Evolutionary conservation across 768 basidiomycete species (phyloP).

Genomic region (Suillus clintonianus): DNA sequence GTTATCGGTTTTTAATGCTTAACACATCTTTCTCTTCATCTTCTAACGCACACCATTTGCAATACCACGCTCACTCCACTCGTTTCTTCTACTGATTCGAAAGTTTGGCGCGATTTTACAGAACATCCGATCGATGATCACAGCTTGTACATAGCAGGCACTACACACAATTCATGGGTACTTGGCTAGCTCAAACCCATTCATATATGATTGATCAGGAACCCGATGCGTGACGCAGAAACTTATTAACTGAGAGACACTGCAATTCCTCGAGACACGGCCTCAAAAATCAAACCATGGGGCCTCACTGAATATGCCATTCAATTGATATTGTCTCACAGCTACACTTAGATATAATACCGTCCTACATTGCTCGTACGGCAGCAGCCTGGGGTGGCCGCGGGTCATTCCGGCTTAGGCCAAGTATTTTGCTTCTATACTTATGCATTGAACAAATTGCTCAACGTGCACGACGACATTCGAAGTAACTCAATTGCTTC

Average conservation of each 20-base stretch:
- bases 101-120: background rate
- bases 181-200: background rate
- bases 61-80: constrained; percentile 2
- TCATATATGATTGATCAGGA: background rate
- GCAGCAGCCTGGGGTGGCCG: no score
- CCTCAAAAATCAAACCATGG: background rate
- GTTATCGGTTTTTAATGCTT: constrained; percentile 5
- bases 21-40: background rate
- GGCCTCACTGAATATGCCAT: background rate
- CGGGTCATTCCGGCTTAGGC: no score
- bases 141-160: background rate
- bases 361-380: no score
- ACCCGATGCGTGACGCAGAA: background rate
- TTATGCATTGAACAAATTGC: background rate
- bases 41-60: background rate
- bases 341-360: background rate
- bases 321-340: background rate
- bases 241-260: background rate
- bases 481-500: background rate
- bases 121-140: background rate
- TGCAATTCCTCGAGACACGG: background rate
- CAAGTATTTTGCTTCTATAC: no score
- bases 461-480: background rate
- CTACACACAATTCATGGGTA: background rate
- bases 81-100: background rate